A percentile compares a stretch with the other conserved stretches of the same genome.
Evolutionary conservation across 2,329 filamentous ascomycete genomes (phyloP).

Genomic region (Colletotrichum sublineola): DNA sequence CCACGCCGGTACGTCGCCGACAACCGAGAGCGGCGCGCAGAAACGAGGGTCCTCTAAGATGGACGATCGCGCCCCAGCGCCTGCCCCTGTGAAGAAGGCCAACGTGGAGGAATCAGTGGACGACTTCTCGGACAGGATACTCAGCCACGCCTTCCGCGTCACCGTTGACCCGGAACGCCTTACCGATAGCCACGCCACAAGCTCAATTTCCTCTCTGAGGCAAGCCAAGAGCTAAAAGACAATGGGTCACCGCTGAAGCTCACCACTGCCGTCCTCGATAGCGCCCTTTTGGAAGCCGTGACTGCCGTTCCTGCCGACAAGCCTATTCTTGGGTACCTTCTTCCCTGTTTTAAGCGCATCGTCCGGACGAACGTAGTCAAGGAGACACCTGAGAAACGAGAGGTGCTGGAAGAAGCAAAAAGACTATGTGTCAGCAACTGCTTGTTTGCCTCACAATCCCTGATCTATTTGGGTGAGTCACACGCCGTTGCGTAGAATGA

Average conservation of each 20-base stretch:
- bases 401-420: constrained; percentile 78
- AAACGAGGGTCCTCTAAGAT: constrained; percentile 63
- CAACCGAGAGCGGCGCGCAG: constrained; percentile 37
- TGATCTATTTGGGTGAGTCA: constrained; percentile 87
- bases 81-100: constrained; percentile 56
- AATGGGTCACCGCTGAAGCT: constrained; percentile 64
- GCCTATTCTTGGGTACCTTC: constrained; percentile 82
- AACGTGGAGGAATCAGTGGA: constrained; percentile 63
- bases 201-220: constrained; percentile 66
- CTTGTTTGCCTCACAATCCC: constrained; percentile 95
- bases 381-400: constrained; percentile 64
- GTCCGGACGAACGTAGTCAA: constrained; percentile 51
- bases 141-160: constrained; percentile 70
- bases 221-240: constrained; percentile 69
- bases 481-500: neutral
- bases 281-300: constrained; percentile 78
- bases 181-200: constrained; percentile 61
- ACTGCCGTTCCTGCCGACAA: constrained; percentile 67
- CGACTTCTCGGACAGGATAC: constrained; percentile 68
- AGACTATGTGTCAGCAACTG: constrained; percentile 94
- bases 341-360: constrained; percentile 90
- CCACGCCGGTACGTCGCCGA: constrained; percentile 30
- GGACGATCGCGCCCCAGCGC: constrained; percentile 62
- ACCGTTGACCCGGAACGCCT: constrained; percentile 66
- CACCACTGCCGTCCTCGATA: constrained; percentile 69